A percentile compares a stretch with the other conserved stretches of the same genome.
Evolutionary conservation across 2,329 filamentous ascomycete species (phyloP).

Genomic region (Neurospora sp.): DNA sequence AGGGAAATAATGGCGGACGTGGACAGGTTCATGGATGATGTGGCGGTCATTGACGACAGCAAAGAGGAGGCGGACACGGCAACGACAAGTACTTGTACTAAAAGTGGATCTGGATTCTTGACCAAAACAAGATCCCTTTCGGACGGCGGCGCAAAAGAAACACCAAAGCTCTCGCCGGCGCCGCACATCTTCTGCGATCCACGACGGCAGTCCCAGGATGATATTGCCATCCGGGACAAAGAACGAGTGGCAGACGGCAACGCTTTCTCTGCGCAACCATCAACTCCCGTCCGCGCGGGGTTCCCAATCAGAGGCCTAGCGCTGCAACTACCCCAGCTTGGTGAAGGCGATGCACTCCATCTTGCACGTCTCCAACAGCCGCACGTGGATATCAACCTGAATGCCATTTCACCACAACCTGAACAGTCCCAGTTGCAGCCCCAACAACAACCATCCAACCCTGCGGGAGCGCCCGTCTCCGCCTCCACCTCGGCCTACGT

Average conservation of each 20-base stretch:
- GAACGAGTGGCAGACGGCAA: slow-evolving; percentile 9
- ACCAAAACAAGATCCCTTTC: slow-evolving; percentile 54
- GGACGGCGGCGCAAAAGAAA: slow-evolving; percentile 41
- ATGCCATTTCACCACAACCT: neutral
- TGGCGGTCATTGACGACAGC: neutral
- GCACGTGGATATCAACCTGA: neutral
- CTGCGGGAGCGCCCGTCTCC: neutral
- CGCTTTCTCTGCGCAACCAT: slow-evolving; percentile 25
- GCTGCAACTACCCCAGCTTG: slow-evolving; percentile 50
- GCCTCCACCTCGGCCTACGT: slow-evolving; percentile 14
- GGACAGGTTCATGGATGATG: neutral
- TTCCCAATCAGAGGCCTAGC: slow-evolving; percentile 55
- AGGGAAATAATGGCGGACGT: neutral
- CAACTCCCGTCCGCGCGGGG: slow-evolving; percentile 62
- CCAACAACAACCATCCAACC: neutral
- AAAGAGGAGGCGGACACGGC: neutral
- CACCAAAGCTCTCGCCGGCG: slow-evolving; percentile 48
- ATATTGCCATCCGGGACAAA: slow-evolving; percentile 43
- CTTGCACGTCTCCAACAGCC: neutral
- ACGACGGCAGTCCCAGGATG: slow-evolving; percentile 53
- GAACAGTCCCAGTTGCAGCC: neutral
- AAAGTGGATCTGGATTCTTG: slow-evolving; percentile 11
- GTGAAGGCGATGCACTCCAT: neutral
- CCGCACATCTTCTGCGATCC: slow-evolving; percentile 45
- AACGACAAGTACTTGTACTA: no score